phyloP scores from a whole-genome alignment of 163 green algal genomes.

The Scenedesmus sp. region DNA sequence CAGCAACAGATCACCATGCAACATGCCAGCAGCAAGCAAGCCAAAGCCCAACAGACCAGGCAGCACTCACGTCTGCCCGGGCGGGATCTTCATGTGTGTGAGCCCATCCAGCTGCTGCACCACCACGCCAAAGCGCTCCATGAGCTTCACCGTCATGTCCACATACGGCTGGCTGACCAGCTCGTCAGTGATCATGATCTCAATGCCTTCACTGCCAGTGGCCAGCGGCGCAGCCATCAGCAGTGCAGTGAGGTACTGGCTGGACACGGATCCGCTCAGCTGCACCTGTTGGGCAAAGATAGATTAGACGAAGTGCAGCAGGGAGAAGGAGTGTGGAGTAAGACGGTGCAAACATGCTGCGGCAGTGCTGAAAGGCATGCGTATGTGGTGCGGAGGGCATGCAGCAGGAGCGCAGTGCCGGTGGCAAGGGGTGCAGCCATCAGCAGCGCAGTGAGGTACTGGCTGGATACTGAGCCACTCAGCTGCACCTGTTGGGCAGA shows the following conservation, averaged over 20 bases:
- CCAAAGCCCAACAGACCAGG: neutral
- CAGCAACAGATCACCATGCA: neutral
- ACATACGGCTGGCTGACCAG: conserved; percentile 97
- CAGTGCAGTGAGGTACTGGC: conserved; percentile 95
- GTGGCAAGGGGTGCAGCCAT: conserved; percentile 95
- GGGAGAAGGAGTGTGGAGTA: too few species aligned
- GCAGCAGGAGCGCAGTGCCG: conserved; percentile 46
- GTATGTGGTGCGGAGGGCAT: too few species aligned
- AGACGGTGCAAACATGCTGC: too few species aligned
- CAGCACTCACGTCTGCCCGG: conserved; percentile 46
- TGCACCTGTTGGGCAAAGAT: conserved; percentile 71
- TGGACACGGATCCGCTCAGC: conserved; percentile 90
- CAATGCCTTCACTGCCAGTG: conserved; percentile 74
- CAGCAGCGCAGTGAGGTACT: conserved; percentile 96
- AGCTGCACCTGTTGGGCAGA: too few species aligned
- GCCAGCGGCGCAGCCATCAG: conserved; percentile 97
- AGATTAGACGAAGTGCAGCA: neutral
- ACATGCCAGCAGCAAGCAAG: too few species aligned
- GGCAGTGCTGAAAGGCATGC: too few species aligned
- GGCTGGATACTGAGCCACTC: conserved; percentile 75
- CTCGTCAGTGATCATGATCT: conserved; percentile 93
- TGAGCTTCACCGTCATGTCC: conserved; percentile 99
- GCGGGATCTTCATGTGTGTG: conserved; percentile 79
- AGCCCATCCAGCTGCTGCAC: conserved; percentile 87
- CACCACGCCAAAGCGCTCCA: conserved; percentile 93